A percentile compares a stretch with the other conserved stretches of the same genome.
These are phyloP conservation scores for Coemansia guatemalensis DNA, from an alignment of 192 early-diverging fungal species.

Conservation along the genomic window DNA sequence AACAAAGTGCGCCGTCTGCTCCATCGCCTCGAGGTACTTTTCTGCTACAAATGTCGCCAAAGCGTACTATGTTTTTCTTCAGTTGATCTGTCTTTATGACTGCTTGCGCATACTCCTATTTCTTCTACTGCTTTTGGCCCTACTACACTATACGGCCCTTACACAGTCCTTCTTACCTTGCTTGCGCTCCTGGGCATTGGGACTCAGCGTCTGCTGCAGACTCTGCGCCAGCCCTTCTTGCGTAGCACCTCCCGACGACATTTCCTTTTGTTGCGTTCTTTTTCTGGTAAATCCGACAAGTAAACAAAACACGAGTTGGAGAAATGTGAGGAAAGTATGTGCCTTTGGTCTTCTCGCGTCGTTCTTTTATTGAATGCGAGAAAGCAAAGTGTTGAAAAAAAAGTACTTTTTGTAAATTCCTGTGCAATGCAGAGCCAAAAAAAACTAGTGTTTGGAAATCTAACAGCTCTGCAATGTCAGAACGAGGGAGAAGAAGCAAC, in stretches of 20 bases:
- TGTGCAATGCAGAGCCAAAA: constrained; percentile 1
- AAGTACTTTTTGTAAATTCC: constrained; percentile 1
- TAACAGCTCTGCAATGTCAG: not conserved
- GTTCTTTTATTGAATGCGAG: not conserved
- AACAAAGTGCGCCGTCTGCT: constrained; percentile 65
- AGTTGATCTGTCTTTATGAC: constrained; percentile 25
- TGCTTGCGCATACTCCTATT: not conserved
- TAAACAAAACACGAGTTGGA: not conserved
- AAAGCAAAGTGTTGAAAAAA: not conserved
- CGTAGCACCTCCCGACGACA: constrained; percentile 4
- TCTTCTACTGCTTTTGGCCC: not conserved
- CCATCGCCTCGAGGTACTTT: constrained; percentile 54
- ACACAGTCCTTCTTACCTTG: constrained; percentile 23
- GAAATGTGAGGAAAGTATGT: too few relatives aligned
- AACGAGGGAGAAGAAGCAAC: not conserved
- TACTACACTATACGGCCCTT: not conserved
- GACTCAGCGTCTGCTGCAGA: constrained; percentile 52
- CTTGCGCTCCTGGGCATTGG: constrained; percentile 49
- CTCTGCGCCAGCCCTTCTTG: constrained; percentile 38
- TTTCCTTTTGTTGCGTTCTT: not conserved
- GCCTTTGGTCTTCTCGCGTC: too few relatives aligned
- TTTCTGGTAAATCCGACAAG: not conserved
- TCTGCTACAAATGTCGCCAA: constrained; percentile 54
- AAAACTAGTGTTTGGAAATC: not conserved
- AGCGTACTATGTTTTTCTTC: not conserved